Evolutionary conservation across 805 yeast species (phyloP).

Genomic region (Kodamaea neixiangensis): DNA sequence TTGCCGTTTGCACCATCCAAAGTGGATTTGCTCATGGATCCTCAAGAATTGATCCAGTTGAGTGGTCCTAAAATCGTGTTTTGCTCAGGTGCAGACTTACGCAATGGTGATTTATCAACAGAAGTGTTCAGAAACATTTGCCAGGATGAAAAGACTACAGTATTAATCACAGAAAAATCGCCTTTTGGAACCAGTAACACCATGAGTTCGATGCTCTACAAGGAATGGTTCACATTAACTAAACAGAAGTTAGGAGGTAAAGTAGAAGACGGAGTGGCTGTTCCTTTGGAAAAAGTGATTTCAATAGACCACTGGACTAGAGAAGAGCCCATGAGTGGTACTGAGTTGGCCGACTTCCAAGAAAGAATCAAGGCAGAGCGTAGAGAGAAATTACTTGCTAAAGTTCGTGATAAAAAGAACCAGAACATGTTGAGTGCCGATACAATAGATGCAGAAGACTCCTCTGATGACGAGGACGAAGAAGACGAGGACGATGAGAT

Average conservation of each 20-base stretch:
- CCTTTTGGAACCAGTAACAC: slow-evolving; percentile 35
- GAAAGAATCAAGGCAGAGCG: slow-evolving; percentile 49
- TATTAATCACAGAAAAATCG: slow-evolving; percentile 68
- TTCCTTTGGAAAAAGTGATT: slow-evolving; percentile 49
- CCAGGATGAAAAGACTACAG: slow-evolving; percentile 63
- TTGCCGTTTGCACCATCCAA: slow-evolving; percentile 78
- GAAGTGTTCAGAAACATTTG: slow-evolving; percentile 58
- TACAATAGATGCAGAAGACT: slow-evolving; percentile 32
- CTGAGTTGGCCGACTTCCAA: slow-evolving; percentile 52
- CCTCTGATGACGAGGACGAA: slow-evolving; percentile 37
- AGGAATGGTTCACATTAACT: slow-evolving; percentile 53
- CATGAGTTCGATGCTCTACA: slow-evolving; percentile 50
- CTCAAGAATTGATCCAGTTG: slow-evolving; percentile 54
- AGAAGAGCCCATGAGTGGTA: slow-evolving; percentile 52
- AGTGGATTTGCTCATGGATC: slow-evolving; percentile 54
- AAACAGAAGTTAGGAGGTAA: slow-evolving; percentile 34
- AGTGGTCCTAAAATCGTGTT: slow-evolving; percentile 79
- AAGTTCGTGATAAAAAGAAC: slow-evolving; percentile 42
- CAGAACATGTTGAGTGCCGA: slow-evolving; percentile 41
- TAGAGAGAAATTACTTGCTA: slow-evolving; percentile 41
- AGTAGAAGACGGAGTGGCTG: slow-evolving; percentile 62
- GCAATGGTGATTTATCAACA: slow-evolving; percentile 62
- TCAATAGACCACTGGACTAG: slow-evolving; percentile 41
- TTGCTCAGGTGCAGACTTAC: slow-evolving; percentile 67
- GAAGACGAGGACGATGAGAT: slow-evolving; percentile 26